phyloP scores from a whole-genome alignment of 495 filamentous ascomycete genomes.

The Hyaloscypha finlandica region DNA sequence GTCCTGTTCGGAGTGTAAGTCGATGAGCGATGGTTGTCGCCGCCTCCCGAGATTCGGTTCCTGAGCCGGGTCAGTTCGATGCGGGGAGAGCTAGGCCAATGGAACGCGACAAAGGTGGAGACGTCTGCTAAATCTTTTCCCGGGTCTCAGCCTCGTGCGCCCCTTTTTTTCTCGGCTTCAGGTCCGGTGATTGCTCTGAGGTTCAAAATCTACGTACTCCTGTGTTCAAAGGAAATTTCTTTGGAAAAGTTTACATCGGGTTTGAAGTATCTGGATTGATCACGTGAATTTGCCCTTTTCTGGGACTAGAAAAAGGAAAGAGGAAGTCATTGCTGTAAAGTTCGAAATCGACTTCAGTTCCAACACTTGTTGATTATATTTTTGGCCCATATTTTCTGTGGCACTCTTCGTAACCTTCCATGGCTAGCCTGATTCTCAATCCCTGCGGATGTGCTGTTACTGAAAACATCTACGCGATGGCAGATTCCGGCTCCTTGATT shows the following conservation, averaged over 20 bases:
- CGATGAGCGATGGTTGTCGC: not conserved
- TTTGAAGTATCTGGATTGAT: too few species aligned
- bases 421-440: not conserved
- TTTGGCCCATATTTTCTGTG: slow-evolving; percentile 4
- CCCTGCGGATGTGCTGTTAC: not conserved
- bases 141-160: not conserved
- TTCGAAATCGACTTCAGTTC: slow-evolving; percentile 8
- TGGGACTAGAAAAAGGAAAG: too few species aligned
- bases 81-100: not conserved
- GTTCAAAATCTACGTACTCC: too few species aligned
- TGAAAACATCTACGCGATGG: too few species aligned
- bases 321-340: not conserved
- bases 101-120: not conserved
- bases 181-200: not conserved
- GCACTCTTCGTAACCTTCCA: not conserved
- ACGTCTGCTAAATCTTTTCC: not conserved
- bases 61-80: not conserved
- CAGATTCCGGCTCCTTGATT: too few species aligned
- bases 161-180: not conserved
- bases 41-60: not conserved
- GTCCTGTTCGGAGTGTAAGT: not conserved
- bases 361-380: slow-evolving; percentile 2
- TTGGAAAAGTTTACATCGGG: too few species aligned
- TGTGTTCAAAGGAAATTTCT: too few species aligned
- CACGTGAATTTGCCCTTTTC: too few species aligned